Percentiles rank a stretch among this genome's conserved stretches.
phyloP scores from a whole-genome alignment of 148 eudicot genomes.

The Drosera capensis region DNA sequence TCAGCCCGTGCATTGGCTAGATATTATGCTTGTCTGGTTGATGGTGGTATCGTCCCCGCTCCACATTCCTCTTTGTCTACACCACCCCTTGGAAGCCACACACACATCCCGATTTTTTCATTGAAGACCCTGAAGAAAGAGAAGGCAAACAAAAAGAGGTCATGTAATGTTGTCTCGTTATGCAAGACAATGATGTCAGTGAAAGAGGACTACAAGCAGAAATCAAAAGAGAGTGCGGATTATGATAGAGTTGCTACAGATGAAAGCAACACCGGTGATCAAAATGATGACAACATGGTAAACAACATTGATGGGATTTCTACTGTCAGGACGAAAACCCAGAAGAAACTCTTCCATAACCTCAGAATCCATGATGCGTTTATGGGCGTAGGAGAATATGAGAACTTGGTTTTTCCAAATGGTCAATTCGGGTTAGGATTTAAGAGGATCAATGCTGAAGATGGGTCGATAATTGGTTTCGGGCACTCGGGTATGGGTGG shows the following conservation, averaged over 20 bases:
- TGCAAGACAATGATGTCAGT: conserved; percentile 24
- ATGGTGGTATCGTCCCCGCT: conserved; percentile 47
- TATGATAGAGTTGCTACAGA: conserved; percentile 30
- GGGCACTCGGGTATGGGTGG: conserved; percentile 98
- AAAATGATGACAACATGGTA: neutral
- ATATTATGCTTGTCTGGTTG: conserved; percentile 77
- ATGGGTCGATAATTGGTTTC: conserved; percentile 56
- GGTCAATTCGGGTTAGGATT: conserved; percentile 82
- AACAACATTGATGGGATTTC: conserved; percentile 3
- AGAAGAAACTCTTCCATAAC: conserved; percentile 33
- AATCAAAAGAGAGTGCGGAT: conserved; percentile 6
- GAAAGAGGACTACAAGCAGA: conserved; percentile 11
- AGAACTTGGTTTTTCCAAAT: conserved; percentile 34
- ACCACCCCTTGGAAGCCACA: conserved; percentile 75
- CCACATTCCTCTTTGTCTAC: conserved; percentile 40
- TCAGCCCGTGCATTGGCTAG: conserved; percentile 99
- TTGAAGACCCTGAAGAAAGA: conserved; percentile 18
- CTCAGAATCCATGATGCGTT: conserved; percentile 72
- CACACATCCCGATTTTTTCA: conserved; percentile 53
- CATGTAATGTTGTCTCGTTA: conserved; percentile 15
- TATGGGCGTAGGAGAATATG: conserved; percentile 69
- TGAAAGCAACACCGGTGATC: conserved; percentile 15
- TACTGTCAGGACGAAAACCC: conserved; percentile 4
- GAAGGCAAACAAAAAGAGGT: conserved; percentile 19
- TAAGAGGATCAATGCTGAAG: conserved; percentile 34